Evolutionary conservation across 345 rosid species (phyloP), one percentile per base, ranked within the genome.

Genomic region (Eucalyptus dawsonii): DNA sequence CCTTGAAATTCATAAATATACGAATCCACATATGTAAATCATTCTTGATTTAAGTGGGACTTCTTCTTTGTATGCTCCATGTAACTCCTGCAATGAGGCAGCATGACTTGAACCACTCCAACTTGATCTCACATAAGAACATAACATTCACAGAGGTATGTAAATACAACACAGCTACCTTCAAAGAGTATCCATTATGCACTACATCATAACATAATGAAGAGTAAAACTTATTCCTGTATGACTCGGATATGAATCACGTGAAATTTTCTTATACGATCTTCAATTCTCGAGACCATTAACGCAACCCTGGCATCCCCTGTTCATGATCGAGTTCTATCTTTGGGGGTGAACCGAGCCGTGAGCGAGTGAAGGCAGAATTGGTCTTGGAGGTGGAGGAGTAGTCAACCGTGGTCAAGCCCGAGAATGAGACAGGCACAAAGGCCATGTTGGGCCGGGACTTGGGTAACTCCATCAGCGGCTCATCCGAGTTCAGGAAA

Each of bases 401-500:
- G 29, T 86, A 86, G 87, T 25, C 54, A 24, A 87, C 24, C 27
- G 87, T 40, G 72, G 50, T 53, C 15, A 86, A 19, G 29, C 86
- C 42, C 9, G 91, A 90, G 90, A 90, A 91, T 87, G 88, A 88
- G 29, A 92, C 21, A 6, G 92, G 65, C 42, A 91, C 88, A 44
- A 50, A 89, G 60, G 92, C 87, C 14, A 90, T 87, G 50, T 15
- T 58, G 6, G 94, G 94, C 60, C 89, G 87, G 19, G 90, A 34
- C 56, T 91, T 87, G 8, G 93, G 91, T 88, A 93, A 37, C 37
- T 92, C 92, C 91, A 92, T 86, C 15, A 88, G 19, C 54, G 92
- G 90, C 88, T 93, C 94, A n/a, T 91, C 72, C 1, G 60, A 92
- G 88, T 93, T 90, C 89, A 91, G 50, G 67, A 94, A 91, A 15